phyloP scores from a whole-genome alignment of 2,329 filamentous ascomycete genomes.

The Alternaria conjuncta region DNA sequence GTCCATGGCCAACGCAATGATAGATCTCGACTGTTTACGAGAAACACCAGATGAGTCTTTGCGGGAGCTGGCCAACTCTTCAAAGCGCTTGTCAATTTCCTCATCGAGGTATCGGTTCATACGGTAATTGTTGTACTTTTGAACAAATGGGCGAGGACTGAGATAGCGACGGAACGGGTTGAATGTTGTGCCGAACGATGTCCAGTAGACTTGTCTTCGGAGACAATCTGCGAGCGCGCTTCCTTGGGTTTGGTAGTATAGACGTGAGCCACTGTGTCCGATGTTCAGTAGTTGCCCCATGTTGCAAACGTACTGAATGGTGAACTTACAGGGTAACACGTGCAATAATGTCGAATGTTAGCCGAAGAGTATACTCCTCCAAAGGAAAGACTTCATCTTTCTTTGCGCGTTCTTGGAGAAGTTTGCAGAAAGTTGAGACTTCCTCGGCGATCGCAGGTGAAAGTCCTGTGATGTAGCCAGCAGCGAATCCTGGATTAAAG shows the following conservation, averaged over 20 bases:
- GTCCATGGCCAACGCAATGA: constrained; percentile 10
- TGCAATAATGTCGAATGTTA: constrained; percentile 28
- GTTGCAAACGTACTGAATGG: background rate
- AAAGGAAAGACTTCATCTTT: constrained; percentile 16
- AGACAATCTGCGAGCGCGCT: constrained; percentile 16
- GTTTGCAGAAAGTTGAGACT: constrained; percentile 18
- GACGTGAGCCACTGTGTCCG: constrained; percentile 9
- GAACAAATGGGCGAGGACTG: constrained; percentile 12
- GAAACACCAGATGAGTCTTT: background rate
- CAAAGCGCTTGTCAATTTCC: constrained; percentile 22
- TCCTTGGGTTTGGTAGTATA: constrained; percentile 17
- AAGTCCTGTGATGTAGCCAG: constrained; percentile 53
- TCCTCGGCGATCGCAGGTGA: constrained; percentile 22
- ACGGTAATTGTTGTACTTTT: constrained; percentile 15
- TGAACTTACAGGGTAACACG: constrained; percentile 21
- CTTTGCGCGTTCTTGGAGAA: constrained; percentile 12
- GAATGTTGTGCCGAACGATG: constrained; percentile 15
- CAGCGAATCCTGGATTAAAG: constrained; percentile 38
- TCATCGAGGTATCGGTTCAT: constrained; percentile 19
- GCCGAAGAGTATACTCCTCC: constrained; percentile 19
- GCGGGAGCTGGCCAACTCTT: constrained; percentile 10
- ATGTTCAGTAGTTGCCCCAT: background rate
- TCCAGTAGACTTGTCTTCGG: constrained; percentile 18
- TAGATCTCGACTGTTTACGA: background rate
- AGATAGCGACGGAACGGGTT: constrained; percentile 21